Conservation (phyloP, 1,139 yeast genomes). For the Debaryomyces subglobosus region DNA sequence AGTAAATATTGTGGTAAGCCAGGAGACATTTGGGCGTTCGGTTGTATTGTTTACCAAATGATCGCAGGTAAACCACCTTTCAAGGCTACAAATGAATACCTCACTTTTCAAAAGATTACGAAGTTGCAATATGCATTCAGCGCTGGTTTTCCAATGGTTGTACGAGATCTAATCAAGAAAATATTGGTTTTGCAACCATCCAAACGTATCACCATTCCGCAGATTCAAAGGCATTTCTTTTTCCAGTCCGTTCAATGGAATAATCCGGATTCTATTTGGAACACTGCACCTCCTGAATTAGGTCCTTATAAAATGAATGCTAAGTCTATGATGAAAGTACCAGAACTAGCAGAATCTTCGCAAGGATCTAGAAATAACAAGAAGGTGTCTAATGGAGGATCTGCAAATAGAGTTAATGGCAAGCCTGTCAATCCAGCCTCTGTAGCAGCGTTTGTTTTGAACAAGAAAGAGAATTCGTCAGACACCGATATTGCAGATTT, state of each 20-base stretch:
- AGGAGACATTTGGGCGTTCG: slow-evolving; percentile 82
- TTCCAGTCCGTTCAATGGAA: slow-evolving; percentile 70
- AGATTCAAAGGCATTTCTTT: slow-evolving; percentile 62
- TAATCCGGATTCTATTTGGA: slow-evolving; percentile 70
- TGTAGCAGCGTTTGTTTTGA: slow-evolving; percentile 50
- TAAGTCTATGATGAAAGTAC: slow-evolving; percentile 58
- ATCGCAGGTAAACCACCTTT: slow-evolving; percentile 80
- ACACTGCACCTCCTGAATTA: slow-evolving; percentile 68
- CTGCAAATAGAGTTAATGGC: slow-evolving; percentile 11
- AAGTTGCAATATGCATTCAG: slow-evolving; percentile 68
- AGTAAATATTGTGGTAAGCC: slow-evolving; percentile 73
- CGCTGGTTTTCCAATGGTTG: slow-evolving; percentile 49
- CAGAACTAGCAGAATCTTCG: slow-evolving; percentile 39
- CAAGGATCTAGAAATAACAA: slow-evolving; percentile 17
- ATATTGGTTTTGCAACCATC: slow-evolving; percentile 50
- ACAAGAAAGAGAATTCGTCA: slow-evolving; percentile 26
- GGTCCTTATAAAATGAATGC: slow-evolving; percentile 66
- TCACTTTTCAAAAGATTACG: slow-evolving; percentile 56
- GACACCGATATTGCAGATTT: slow-evolving; percentile 19
- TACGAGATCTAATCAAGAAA: slow-evolving; percentile 52
- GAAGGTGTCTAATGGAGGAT: slow-evolving; percentile 14
- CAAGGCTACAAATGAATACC: slow-evolving; percentile 73
- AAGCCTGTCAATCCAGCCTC: slow-evolving; percentile 38
- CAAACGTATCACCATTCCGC: slow-evolving; percentile 40
- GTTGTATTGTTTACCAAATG: slow-evolving; percentile 77